Conservation (phyloP, 352 stramenopile genomes). For the Lagenidium giganteum region DNA sequence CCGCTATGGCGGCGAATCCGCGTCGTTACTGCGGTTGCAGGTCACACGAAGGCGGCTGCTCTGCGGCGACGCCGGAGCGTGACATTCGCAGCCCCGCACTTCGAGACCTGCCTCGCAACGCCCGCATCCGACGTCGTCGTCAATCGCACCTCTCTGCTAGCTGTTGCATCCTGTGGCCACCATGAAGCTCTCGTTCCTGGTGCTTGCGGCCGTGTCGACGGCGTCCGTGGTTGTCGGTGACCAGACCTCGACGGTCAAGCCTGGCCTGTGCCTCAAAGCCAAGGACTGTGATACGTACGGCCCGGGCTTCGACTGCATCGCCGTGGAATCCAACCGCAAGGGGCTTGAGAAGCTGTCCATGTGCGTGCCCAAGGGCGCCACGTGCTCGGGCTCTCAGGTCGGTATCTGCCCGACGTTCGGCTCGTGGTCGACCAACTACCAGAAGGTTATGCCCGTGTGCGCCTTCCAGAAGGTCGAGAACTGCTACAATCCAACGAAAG, state of each 20-base stretch:
- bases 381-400: conserved; percentile 57
- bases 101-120: too few relatives aligned
- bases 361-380: conserved; percentile 45
- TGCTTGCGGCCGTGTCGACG: not conserved
- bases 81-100: too few relatives aligned
- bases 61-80: too few relatives aligned
- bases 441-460: conserved; percentile 63
- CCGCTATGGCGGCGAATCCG: too few relatives aligned
- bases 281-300: conserved; percentile 56
- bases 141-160: too few relatives aligned
- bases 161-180: too few relatives aligned
- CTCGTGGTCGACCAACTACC: conserved; percentile 67
- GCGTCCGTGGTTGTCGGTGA: conserved; percentile 3
- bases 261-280: conserved; percentile 40
- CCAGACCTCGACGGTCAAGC: conserved; percentile 35
- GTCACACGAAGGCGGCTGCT: too few relatives aligned
- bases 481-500: conserved; percentile 49
- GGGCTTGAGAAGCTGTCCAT: conserved; percentile 61
- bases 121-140: too few relatives aligned
- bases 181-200: not conserved
- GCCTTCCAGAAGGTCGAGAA: conserved; percentile 57
- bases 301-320: conserved; percentile 55
- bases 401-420: conserved; percentile 69
- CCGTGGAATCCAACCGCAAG: conserved; percentile 51
- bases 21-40: too few relatives aligned